Base-by-base conservation (phyloP, 2,329 filamentous ascomycete species). In the Claviceps cyperi region DNA sequence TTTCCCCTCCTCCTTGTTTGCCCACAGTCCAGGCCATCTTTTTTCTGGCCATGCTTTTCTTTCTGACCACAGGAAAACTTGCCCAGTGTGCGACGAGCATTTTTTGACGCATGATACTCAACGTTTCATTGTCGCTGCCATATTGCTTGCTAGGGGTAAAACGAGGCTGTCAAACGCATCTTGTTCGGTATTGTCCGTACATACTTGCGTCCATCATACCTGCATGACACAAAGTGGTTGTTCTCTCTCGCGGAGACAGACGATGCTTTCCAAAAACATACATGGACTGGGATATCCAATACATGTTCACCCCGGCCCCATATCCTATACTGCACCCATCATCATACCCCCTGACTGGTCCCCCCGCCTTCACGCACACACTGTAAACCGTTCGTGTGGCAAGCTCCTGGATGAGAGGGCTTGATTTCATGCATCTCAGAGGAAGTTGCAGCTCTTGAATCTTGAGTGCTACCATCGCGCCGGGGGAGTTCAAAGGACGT, bases 61-160 rank as follows among this genome's bases (percentile, higher is more conserved):
- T 28, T 51, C 54, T 51, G 57, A 59, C 54, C 52, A 56, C 54
- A 54, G 62, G 60, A 61, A 61, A 59, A 63, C 61, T 62, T 49
- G 51, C 48, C 52, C 56, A 11, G 53, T 50, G 54, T 50, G 60
- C 59, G 60, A 62, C 61, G 58, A 63, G 46, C 46, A 48, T 45
- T 50, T 55, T 55, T 8, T 53, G 44, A 53, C 50, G 54, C 52
- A 56, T 54, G 55, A 56, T 53, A 57, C 54, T 59, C 60, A 62
- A 60, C 59, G 56, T 50, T 3, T 9, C 52, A 54, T 55, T 51
- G 50, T 58, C 55, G 57, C 57, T 55, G 54, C 61, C 56, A 55
- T 59, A 52, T 56, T 60, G 56, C 54, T 58, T 57, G 56, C 59
- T 66, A 64, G 60, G 63, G 62, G 63, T 60, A 63, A 62, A 59